Base-by-base conservation (phyloP, 768 basidiomycete genomes). In the Amanita exitialis region DNA sequence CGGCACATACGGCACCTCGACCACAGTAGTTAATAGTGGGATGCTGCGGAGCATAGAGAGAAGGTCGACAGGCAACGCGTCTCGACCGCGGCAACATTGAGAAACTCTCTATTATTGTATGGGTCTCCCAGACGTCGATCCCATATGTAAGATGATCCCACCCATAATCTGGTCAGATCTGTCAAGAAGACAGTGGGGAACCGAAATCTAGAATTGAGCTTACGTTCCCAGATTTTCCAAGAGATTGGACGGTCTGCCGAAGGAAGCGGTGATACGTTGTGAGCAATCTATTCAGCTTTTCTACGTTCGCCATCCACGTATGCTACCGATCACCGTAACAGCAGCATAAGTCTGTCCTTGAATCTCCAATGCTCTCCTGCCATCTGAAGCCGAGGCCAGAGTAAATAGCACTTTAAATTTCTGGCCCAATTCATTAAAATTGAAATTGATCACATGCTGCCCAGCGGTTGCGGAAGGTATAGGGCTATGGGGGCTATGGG, bases 11-110 rank as follows among this genome's bases (percentile, higher is more conserved):
- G 49, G 39, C 23, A 41, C 28, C 28, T 43, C 28, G 12, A 51
- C 49, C 49, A 43, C 41, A 4, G 12, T 41, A 12, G 32, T n/a
- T 1, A 20, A 43, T 25, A 34, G 13, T 6, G 49, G 39, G 7
- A 43, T 37, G 34, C 21, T 21, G 30, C 16, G 34, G 34, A 32
- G 35, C 13, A 18, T 7, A 27, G 25, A 20, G 23, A n/a, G n/a
- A n/a, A n/a, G n/a, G n/a, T n/a, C n/a, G 34, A 49, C 48, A 10
- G 12, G 35, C 16, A 49, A 49, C 23, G 48, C 48, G 23, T 34
- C 47, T 9, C n/a, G 47, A 37, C 16, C 12, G 35, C 16, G 4
- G 37, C n/a, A 15, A 34, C 47, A 16, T 37, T 21, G 3, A 25
- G 25, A 6, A 25, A 25, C 25, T 25, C 25, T 6, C 6, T 25